Evolutionary conservation across 1,139 yeast species (phyloP).

Genomic region (Torulaspora pretoriensis): DNA sequence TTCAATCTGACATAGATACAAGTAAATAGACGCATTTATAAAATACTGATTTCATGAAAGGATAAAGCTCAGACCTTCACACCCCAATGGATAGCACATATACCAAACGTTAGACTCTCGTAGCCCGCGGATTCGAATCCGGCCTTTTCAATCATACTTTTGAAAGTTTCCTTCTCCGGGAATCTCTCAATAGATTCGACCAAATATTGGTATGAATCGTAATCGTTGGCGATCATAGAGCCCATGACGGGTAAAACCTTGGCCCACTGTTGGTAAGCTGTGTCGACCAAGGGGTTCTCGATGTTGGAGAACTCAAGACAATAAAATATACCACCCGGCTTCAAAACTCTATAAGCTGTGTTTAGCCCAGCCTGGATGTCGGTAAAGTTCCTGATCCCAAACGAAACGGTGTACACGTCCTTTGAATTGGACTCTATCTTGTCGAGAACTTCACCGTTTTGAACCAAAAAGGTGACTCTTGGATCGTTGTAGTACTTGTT

Average conservation of each 20-base stretch:
- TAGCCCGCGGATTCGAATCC: conserved; percentile 93
- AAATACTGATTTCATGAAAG: conserved; percentile 3
- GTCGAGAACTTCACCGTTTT: conserved; percentile 89
- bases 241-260: conserved; percentile 91
- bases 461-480: conserved; percentile 76
- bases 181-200: conserved; percentile 90
- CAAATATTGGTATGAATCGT: conserved; percentile 91
- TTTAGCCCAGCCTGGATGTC: conserved; percentile 87
- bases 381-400: conserved; percentile 96
- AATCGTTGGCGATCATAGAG: conserved; percentile 87
- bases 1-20: conserved; percentile 2
- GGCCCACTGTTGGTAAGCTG: conserved; percentile 81
- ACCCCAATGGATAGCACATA: conserved; percentile 95
- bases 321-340: conserved; percentile 98
- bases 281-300: conserved; percentile 69
- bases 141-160: conserved; percentile 86
- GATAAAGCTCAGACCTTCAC: conserved; percentile 57
- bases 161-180: conserved; percentile 89
- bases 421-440: conserved; percentile 80
- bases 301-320: conserved; percentile 94
- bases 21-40: conserved; percentile 8
- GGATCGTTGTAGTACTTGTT: conserved; percentile 49
- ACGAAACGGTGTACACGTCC: conserved; percentile 93
- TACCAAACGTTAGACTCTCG: conserved; percentile 93
- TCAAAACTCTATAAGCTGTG: conserved; percentile 89